A percentile compares a stretch with the other conserved stretches of the same genome.
These are phyloP conservation scores for Hypoxylon trugodes DNA, from an alignment of 495 filamentous ascomycete species.

Conservation along the genomic window DNA sequence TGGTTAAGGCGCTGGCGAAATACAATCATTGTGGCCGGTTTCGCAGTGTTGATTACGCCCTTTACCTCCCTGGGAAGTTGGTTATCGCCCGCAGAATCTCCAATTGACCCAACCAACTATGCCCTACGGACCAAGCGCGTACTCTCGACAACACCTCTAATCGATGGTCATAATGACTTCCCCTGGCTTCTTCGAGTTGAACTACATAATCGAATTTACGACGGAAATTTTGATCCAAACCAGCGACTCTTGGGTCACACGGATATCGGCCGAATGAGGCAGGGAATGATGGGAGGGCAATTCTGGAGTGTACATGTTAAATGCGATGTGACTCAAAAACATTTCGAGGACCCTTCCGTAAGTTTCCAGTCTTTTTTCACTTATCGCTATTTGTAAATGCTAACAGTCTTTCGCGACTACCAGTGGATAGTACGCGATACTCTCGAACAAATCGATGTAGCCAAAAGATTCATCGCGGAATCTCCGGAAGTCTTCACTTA, in stretches of 20 bases:
- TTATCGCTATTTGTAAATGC: neutral
- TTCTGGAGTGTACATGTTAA: slow-evolving; percentile 49
- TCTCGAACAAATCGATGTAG: slow-evolving; percentile 46
- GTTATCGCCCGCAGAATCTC: slow-evolving; percentile 1
- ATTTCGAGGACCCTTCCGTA: slow-evolving; percentile 37
- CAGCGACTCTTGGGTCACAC: slow-evolving; percentile 37
- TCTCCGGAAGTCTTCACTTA: slow-evolving; percentile 22
- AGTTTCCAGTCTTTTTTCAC: neutral
- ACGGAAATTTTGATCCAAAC: slow-evolving; percentile 37
- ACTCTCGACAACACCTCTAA: slow-evolving; percentile 19
- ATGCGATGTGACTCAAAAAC: slow-evolving; percentile 18
- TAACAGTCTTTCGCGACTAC: neutral
- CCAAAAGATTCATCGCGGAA: slow-evolving; percentile 36
- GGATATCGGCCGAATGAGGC: slow-evolving; percentile 33
- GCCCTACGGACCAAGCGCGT: slow-evolving; percentile 16
- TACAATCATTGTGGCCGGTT: slow-evolving; percentile 6
- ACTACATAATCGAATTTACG: slow-evolving; percentile 42
- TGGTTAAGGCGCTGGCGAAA: slow-evolving; percentile 23
- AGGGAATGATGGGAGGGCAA: slow-evolving; percentile 41
- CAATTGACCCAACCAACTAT: slow-evolving; percentile 22
- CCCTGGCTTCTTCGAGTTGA: slow-evolving; percentile 42
- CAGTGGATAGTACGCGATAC: slow-evolving; percentile 42
- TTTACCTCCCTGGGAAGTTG: slow-evolving; percentile 21
- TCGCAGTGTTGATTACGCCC: slow-evolving; percentile 11
- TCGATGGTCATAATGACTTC: slow-evolving; percentile 47